phyloP scores from a whole-genome alignment of 345 rosid species.

The Pistacia atlantica region DNA sequence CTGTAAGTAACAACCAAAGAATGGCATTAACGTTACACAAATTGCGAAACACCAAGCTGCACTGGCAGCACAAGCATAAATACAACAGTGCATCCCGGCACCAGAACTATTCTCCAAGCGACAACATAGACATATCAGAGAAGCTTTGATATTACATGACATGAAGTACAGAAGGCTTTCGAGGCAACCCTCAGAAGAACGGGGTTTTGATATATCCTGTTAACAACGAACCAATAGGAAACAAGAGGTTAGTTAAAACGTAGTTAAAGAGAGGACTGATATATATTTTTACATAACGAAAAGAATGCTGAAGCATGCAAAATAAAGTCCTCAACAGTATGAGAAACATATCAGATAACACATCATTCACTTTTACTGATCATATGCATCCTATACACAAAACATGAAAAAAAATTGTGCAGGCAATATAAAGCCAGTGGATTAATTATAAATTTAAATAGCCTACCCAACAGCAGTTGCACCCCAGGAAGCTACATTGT shows the following conservation, averaged over 20 bases:
- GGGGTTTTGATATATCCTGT: conserved; percentile 96
- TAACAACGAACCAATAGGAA: neutral
- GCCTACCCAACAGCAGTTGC: conserved; percentile 93
- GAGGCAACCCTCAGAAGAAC: conserved; percentile 70
- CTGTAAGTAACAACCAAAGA: conserved; percentile 34
- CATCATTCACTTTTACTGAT: neutral
- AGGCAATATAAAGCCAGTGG: neutral
- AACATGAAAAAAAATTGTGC: neutral
- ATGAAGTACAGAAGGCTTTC: conserved; percentile 89
- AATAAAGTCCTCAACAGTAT: neutral
- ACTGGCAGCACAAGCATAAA: conserved; percentile 28
- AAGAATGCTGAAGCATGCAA: neutral
- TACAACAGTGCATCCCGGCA: conserved; percentile 26
- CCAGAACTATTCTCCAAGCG: conserved; percentile 7
- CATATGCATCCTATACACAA: neutral
- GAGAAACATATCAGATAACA: neutral
- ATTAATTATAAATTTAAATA: neutral
- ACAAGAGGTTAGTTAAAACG: neutral
- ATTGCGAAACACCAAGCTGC: conserved; percentile 25
- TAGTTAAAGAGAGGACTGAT: neutral
- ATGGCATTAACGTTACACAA: conserved; percentile 31
- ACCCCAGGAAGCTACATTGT: conserved; percentile 97
- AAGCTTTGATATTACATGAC: conserved; percentile 82
- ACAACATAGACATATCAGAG: conserved; percentile 38
- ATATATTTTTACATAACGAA: too few relatives aligned